Base-by-base conservation (phyloP, 768 basidiomycete species). In the Leucocoprinus leucothites region DNA sequence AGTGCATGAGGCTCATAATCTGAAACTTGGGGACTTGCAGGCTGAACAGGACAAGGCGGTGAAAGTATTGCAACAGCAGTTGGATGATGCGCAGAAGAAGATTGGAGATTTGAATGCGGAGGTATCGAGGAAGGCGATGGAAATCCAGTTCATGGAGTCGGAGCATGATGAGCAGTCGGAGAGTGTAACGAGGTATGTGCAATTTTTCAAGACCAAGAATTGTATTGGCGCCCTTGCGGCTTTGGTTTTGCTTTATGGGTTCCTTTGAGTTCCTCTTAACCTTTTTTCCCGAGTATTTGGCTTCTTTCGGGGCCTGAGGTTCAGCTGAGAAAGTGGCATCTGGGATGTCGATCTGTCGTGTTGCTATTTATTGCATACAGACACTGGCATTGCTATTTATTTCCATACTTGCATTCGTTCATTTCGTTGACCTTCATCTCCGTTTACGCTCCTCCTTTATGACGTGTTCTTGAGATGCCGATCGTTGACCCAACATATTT, bases 1-100 rank as follows among this genome's bases (percentile, higher is more conserved):
- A 63, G 70, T 90, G 64, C 88, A 94, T 60, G 87, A 91, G 67
- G 92, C 92, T 4, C 92, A 94, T 67, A 89, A 88, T 65, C 74
- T 87, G 58, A 93, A 87, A 73, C 66, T 94, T 60, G 73, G 85
- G 49, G 90, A 93, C 69, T 59, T 92, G 52, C 76, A 87, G 65
- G 84, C 85, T 14, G 81, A 80, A 19, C 82, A 89, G 63, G 82
- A 84, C 26, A 84, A 83, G 60, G 73, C 72, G 24, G 65, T 84
- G 46, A 81, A 80, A 60, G 73, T 61, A 36, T 51, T 86, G 48
- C 77, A 71, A 63, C 78, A 79, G 34, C 79, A 90, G 62, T 74
- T 91, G 7, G 83, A 86, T 34, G 69, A 68, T 9, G 72, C 82
- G 11, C 69, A 76, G 54, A 58, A 63, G 24, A 81, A 75, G 64